These are phyloP conservation scores for Furcasterigmium sp. DNA, from an alignment of 2,329 filamentous ascomycete genomes.

Conservation along the genomic window DNA sequence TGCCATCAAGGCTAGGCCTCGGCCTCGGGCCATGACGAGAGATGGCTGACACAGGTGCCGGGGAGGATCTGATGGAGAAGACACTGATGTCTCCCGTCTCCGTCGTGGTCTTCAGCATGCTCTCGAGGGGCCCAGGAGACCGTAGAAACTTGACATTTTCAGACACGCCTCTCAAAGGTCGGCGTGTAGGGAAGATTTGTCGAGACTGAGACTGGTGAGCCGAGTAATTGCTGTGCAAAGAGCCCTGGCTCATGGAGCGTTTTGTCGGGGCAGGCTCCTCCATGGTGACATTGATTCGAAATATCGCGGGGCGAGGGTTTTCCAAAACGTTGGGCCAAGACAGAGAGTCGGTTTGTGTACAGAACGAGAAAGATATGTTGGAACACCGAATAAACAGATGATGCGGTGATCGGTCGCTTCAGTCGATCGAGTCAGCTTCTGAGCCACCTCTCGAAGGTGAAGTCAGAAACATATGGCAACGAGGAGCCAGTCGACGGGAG, in stretches of 20 bases:
- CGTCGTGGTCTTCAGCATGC: conserved; percentile 61
- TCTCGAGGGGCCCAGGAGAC: conserved; percentile 51
- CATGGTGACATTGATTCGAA: conserved; percentile 7
- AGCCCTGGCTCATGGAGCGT: conserved; percentile 34
- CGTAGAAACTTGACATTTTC: conserved; percentile 36
- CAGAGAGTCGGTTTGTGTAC: too few species aligned
- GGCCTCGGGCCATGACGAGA: conserved; percentile 21
- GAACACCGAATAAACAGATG: too few species aligned
- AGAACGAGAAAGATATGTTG: too few species aligned
- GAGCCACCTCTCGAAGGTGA: too few species aligned
- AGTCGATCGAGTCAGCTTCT: too few species aligned
- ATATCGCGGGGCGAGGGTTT: too few species aligned
- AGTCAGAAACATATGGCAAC: too few species aligned
- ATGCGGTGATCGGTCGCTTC: too few species aligned
- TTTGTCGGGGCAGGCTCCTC: conserved; percentile 7
- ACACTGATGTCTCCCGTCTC: conserved; percentile 61
- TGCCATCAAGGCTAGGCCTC: conserved; percentile 21
- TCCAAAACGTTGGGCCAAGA: too few species aligned
- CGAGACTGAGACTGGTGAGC: conserved; percentile 1
- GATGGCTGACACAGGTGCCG: conserved; percentile 18
- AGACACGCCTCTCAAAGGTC: conserved; percentile 37
- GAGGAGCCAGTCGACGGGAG: too few species aligned
- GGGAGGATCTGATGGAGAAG: conserved; percentile 47
- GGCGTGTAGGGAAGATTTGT: conserved; percentile 16
- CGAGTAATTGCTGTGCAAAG: conserved; percentile 26